Evolutionary conservation across 768 basidiomycete genomes (phyloP).

Genomic region (Tylopilus sp.): DNA sequence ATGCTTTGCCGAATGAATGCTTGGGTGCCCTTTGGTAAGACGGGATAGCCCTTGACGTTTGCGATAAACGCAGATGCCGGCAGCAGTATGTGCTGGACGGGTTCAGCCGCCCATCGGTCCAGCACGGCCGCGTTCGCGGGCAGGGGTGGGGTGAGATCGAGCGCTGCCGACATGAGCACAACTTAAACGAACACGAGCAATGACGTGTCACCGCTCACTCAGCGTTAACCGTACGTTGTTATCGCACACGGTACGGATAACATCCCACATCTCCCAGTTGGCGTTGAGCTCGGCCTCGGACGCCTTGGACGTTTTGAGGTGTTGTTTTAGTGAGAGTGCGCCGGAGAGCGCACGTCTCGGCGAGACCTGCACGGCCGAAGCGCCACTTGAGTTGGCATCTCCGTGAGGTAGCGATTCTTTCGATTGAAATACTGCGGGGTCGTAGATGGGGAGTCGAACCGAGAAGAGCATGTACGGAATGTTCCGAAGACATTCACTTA

Average conservation of each 20-base stretch:
- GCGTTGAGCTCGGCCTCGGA: slow-evolving; percentile 60
- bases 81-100: slow-evolving; percentile 83
- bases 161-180: slow-evolving; percentile 48
- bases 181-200: neutral
- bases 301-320: slow-evolving; percentile 31
- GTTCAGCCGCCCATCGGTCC: slow-evolving; percentile 89
- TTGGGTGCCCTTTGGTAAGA: slow-evolving; percentile 91
- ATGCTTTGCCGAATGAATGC: slow-evolving; percentile 87
- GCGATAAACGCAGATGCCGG: slow-evolving; percentile 92
- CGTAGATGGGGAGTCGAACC: slow-evolving; percentile 79
- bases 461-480: slow-evolving; percentile 76
- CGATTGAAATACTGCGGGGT: slow-evolving; percentile 57
- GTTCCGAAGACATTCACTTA: slow-evolving; percentile 72
- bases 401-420: slow-evolving; percentile 27
- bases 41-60: slow-evolving; percentile 95
- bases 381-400: slow-evolving; percentile 29
- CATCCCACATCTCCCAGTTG: slow-evolving; percentile 99
- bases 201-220: slow-evolving; percentile 56
- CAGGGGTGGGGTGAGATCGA: slow-evolving; percentile 87
- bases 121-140: slow-evolving; percentile 75
- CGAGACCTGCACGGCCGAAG: slow-evolving; percentile 19
- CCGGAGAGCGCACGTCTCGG: slow-evolving; percentile 15
- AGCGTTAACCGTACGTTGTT: slow-evolving; percentile 72
- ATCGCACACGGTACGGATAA: slow-evolving; percentile 85
- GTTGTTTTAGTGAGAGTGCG: slow-evolving; percentile 26